Base-by-base conservation (phyloP, 768 basidiomycete species). In the Leccinum variicolor region DNA sequence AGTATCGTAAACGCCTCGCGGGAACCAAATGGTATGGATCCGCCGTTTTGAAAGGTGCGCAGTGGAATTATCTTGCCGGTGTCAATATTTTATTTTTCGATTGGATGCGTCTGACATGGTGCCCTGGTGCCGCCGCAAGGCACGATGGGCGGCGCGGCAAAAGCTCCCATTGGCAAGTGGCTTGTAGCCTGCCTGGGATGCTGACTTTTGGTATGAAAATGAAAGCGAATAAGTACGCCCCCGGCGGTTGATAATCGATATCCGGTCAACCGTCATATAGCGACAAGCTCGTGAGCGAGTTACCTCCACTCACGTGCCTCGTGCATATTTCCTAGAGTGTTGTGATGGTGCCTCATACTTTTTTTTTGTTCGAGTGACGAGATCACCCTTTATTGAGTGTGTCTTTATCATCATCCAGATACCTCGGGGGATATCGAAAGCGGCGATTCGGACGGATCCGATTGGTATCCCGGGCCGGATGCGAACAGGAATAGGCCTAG, bases 1-100 rank as follows among this genome's bases (percentile, higher is more conserved):
- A 1, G 19, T 56, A 26, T 21, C 48, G 55, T 50, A 51, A 41
- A 56, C 8, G 49, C 21, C 19, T 56, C 55, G 55, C 55, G 55
- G 55, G 55, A 52, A 21, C 21, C 1, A 19, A 33, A 9, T 0
- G 31, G 31, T 33, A 36, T 36, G 36, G 50, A 6, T 52, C 21
- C 50, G 29, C 17, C 47, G 26, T 0, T 17, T 28, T 17, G 26
- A 17, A 11, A 49, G 17, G 5, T n/a, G 15, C 23, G 10, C 41
- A 17, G 41, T 43, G 13, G 39, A 41, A 41, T 11, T 41, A n/a
- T 41, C 11, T 43, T 43, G 19, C 41, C 41, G 41, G 6, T 43
- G 41, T 43, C 41, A 43, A 43, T 43, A 43, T 19, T 19, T 43
- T 43, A 43, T 19, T 19, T 43, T 43, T 3, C 19, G 19, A 19